phyloP scores from a whole-genome alignment of 768 basidiomycete genomes.

The Russula brevipes region DNA sequence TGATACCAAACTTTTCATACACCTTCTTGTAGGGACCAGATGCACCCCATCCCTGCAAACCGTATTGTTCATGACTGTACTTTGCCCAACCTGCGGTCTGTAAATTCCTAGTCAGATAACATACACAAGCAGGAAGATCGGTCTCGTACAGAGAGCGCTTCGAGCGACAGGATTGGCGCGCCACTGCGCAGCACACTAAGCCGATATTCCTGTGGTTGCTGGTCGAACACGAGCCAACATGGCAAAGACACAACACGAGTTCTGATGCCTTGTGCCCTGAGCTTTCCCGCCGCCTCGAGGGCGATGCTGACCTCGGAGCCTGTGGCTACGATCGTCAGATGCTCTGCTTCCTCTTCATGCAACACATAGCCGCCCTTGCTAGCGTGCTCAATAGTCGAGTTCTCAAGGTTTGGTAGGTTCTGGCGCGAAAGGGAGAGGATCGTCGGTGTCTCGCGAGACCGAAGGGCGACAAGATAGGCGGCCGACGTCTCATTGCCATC shows the following conservation, averaged over 20 bases:
- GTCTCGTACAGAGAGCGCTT: constrained; percentile 60
- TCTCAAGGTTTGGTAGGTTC: constrained; percentile 89
- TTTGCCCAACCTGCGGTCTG: constrained; percentile 79
- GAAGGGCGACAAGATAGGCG: constrained; percentile 75
- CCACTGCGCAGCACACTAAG: constrained; percentile 84
- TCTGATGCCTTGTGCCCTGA: constrained; percentile 73
- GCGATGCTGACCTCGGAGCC: constrained; percentile 89
- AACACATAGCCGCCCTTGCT: constrained; percentile 84
- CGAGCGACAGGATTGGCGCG: constrained; percentile 83
- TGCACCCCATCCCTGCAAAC: constrained; percentile 73
- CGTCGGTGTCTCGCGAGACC: constrained; percentile 73
- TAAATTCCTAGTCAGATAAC: constrained; percentile 14
- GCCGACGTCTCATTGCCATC: constrained; percentile 98
- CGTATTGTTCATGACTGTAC: constrained; percentile 88
- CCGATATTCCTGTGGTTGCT: constrained; percentile 73
- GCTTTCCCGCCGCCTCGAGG: constrained; percentile 77
- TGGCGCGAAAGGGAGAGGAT: constrained; percentile 80
- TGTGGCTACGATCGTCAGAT: constrained; percentile 82
- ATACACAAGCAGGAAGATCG: neutral
- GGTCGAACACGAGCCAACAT: constrained; percentile 84
- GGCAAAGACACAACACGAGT: constrained; percentile 83
- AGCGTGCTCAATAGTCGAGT: constrained; percentile 80
- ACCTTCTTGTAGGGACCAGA: constrained; percentile 88
- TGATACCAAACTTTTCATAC: constrained; percentile 87
- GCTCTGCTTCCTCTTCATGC: constrained; percentile 72